These are phyloP conservation scores for Vigna hirtella DNA, from an alignment of 306 rosid species.

Conservation along the genomic window DNA sequence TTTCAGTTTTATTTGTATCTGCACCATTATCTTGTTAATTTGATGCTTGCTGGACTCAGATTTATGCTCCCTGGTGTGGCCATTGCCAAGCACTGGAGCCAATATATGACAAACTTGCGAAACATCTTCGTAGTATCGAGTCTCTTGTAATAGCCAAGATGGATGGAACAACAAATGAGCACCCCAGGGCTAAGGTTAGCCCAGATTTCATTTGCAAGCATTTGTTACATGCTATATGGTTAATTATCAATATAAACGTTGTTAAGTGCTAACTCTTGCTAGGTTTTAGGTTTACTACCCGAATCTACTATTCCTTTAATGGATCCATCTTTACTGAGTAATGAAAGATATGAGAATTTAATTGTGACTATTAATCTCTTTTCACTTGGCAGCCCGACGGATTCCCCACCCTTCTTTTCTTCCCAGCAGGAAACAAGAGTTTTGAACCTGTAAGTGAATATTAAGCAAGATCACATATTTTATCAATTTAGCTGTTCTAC, in stretches of 20 bases:
- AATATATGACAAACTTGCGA: slow-evolving; percentile 89
- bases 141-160: slow-evolving; percentile 95
- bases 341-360: slow-evolving; percentile 16
- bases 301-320: not conserved
- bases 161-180: slow-evolving; percentile 99
- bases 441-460: slow-evolving; percentile 58
- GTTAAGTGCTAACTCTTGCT: slow-evolving; percentile 13
- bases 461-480: slow-evolving; percentile 21
- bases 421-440: slow-evolving; percentile 67
- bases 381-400: slow-evolving; percentile 60
- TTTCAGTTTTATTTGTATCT: slow-evolving; percentile 22
- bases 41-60: slow-evolving; percentile 53
- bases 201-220: slow-evolving; percentile 27
- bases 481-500: slow-evolving; percentile 28
- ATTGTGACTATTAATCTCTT: slow-evolving; percentile 21
- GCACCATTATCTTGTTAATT: slow-evolving; percentile 36
- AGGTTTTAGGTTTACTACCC: slow-evolving; percentile 28
- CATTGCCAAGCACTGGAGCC: slow-evolving; percentile 98
- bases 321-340: not conserved
- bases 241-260: slow-evolving; percentile 21
- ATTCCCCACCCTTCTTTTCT: slow-evolving; percentile 61
- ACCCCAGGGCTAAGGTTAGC: slow-evolving; percentile 94
- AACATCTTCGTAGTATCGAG: slow-evolving; percentile 76
- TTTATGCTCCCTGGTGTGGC: slow-evolving; percentile 99
- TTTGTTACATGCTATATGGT: slow-evolving; percentile 24